These are phyloP conservation scores for Xylaria bambusicola DNA, from an alignment of 495 filamentous ascomycete genomes.

Conservation along the genomic window DNA sequence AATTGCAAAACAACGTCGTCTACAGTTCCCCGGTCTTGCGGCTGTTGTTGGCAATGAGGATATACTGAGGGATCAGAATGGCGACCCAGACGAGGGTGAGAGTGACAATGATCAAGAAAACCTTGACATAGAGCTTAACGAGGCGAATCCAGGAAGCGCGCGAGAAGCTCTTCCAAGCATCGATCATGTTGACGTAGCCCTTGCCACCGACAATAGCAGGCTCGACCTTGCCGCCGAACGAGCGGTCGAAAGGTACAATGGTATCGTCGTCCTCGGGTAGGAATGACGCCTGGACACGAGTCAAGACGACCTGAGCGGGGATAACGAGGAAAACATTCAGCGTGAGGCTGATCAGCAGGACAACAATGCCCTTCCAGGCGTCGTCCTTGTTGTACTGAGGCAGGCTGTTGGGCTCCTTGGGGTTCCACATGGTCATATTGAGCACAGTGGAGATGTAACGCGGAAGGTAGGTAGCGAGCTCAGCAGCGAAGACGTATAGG, in stretches of 20 bases:
- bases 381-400: slow-evolving; percentile 25
- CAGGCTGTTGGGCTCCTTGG: slow-evolving; percentile 21
- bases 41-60: slow-evolving; percentile 31
- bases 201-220: slow-evolving; percentile 67
- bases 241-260: slow-evolving; percentile 54
- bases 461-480: slow-evolving; percentile 29
- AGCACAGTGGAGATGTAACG: slow-evolving; percentile 30
- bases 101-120: slow-evolving; percentile 43
- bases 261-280: slow-evolving; percentile 51
- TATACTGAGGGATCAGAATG: slow-evolving; percentile 40
- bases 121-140: slow-evolving; percentile 68
- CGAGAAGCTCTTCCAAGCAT: slow-evolving; percentile 73
- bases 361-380: slow-evolving; percentile 36
- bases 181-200: slow-evolving; percentile 65
- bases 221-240: slow-evolving; percentile 50
- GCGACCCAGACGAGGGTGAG: slow-evolving; percentile 50
- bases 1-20: background rate
- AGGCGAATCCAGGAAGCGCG: slow-evolving; percentile 65
- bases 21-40: slow-evolving; percentile 26
- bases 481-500: slow-evolving; percentile 35
- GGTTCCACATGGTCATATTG: slow-evolving; percentile 30
- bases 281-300: slow-evolving; percentile 53
- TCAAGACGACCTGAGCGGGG: slow-evolving; percentile 45
- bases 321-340: slow-evolving; percentile 40
- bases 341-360: slow-evolving; percentile 29